phyloP scores from a whole-genome alignment of 306 rosid species.

The Cucurbita ficifolia region DNA sequence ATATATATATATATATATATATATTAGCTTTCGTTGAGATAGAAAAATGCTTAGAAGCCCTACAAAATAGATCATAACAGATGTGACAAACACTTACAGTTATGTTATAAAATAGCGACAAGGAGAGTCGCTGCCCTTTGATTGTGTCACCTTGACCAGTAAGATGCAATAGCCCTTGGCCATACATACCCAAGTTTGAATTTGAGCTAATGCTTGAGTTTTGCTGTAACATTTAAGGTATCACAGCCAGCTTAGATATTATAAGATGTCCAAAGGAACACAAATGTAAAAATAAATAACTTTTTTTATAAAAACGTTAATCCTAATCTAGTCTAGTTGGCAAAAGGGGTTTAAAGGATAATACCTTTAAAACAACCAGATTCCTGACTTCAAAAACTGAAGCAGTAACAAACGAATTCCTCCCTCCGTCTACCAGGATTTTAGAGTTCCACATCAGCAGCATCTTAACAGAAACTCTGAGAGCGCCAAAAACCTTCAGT shows the following conservation, averaged over 20 bases:
- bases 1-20: too few species aligned
- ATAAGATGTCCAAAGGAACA: conserved; percentile 10
- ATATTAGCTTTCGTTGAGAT: neutral
- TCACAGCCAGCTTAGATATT: conserved; percentile 15
- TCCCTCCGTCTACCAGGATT: conserved; percentile 77
- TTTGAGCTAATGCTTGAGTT: conserved; percentile 75
- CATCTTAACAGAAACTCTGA: conserved; percentile 92
- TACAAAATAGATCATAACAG: neutral
- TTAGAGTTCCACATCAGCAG: conserved; percentile 89
- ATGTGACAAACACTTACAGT: conserved; percentile 48
- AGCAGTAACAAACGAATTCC: conserved; percentile 63
- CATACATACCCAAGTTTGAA: conserved; percentile 85
- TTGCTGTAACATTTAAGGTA: conserved; percentile 51
- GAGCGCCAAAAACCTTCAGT: conserved; percentile 92
- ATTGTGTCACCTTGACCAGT: conserved; percentile 87
- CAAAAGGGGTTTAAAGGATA: conserved; percentile 11
- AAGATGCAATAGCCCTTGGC: conserved; percentile 84
- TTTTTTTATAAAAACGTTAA: neutral
- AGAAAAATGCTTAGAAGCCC: neutral
- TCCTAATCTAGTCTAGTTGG: conserved; percentile 2
- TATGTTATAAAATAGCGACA: conserved; percentile 95
- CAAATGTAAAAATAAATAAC: conserved; percentile 4
- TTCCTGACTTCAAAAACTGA: conserved; percentile 93
- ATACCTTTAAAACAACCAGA: conserved; percentile 85
- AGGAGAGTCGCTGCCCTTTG: conserved; percentile 81